These are phyloP conservation scores for Cercophora scortea DNA, from an alignment of 495 filamentous ascomycete species.

Conservation along the genomic window DNA sequence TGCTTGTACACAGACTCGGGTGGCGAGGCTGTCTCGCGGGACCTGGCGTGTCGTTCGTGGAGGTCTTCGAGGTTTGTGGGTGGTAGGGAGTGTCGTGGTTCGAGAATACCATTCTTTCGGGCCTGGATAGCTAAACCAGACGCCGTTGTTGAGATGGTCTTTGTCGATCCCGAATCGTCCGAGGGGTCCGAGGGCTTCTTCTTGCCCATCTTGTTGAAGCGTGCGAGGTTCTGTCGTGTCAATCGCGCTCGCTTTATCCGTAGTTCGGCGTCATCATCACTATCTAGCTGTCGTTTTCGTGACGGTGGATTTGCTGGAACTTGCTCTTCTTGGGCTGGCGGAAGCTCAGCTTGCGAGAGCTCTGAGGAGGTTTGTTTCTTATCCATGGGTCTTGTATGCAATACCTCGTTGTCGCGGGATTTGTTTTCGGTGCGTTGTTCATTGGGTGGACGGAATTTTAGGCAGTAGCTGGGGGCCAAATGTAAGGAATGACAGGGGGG, in stretches of 20 bases:
- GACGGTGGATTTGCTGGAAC: no score
- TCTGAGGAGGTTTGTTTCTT: no score
- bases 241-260: background rate
- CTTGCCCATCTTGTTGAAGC: slow-evolving; percentile 19
- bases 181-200: slow-evolving; percentile 10
- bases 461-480: no score
- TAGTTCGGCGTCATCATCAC: background rate
- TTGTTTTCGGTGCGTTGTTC: no score
- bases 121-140: slow-evolving; percentile 19
- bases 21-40: slow-evolving; percentile 19
- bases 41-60: slow-evolving; percentile 8
- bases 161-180: slow-evolving; percentile 9
- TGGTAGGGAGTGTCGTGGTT: slow-evolving; percentile 11
- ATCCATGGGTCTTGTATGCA: no score
- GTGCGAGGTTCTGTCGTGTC: slow-evolving; percentile 14
- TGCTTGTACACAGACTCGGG: slow-evolving; percentile 11
- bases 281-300: background rate
- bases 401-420: no score
- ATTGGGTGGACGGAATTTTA: no score
- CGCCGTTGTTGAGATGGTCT: slow-evolving; percentile 18
- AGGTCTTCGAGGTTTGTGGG: slow-evolving; percentile 19
- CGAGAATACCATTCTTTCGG: slow-evolving; percentile 20
- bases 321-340: no score
- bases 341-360: no score
- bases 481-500: no score